Conservation (phyloP, 805 yeast genomes). For the Metschnikowia drakensbergensis region DNA sequence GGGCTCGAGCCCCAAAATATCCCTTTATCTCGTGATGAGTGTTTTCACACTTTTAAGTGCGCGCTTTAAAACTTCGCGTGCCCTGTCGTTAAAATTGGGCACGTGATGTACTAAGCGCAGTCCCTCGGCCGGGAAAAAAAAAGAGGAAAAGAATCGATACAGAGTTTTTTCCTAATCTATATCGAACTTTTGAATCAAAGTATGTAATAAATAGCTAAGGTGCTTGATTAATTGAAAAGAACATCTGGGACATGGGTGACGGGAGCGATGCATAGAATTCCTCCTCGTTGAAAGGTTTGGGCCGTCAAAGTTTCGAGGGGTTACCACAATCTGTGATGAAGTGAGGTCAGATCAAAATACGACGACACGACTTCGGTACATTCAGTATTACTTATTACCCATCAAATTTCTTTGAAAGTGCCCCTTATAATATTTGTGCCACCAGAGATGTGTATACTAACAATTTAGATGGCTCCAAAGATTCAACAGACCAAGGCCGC, state of each 20-base stretch:
- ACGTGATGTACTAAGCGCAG: constrained; percentile 9
- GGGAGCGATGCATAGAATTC: neutral
- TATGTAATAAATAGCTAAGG: constrained; percentile 18
- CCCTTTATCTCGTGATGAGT: neutral
- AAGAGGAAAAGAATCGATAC: constrained; percentile 8
- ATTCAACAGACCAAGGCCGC: constrained; percentile 99
- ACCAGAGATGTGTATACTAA: constrained; percentile 6
- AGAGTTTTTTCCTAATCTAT: constrained; percentile 16
- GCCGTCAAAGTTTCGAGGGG: too few relatives aligned
- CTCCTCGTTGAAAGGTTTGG: neutral
- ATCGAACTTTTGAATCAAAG: constrained; percentile 29
- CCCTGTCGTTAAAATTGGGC: neutral
- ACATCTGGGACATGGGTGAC: neutral
- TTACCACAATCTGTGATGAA: too few relatives aligned
- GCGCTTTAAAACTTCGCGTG: neutral
- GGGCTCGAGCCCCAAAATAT: constrained; percentile 16
- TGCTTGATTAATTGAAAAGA: neutral
- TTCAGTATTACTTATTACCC: too few relatives aligned
- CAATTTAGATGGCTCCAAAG: constrained; percentile 84
- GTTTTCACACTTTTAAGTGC: neutral
- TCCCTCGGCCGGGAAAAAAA: constrained; percentile 11
- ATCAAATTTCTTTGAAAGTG: too few relatives aligned
- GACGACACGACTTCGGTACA: too few relatives aligned
- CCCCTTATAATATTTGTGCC: too few relatives aligned
- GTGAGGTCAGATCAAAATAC: too few relatives aligned